Evolutionary conservation across 371 early-diverging fungal species (phyloP).

Genomic region (Apophysomyces sp.): DNA sequence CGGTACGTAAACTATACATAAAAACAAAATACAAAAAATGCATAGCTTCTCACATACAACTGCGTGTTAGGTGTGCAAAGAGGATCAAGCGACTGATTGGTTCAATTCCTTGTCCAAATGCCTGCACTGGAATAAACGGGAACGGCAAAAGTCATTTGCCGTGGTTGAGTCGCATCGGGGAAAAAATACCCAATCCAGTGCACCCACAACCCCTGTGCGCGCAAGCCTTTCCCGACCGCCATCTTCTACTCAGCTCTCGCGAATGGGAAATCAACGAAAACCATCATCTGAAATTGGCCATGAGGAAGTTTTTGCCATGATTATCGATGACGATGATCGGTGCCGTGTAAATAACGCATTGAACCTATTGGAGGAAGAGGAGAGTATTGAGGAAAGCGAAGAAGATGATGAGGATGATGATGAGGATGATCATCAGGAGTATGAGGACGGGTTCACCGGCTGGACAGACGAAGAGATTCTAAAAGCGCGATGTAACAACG

Average conservation of each 20-base stretch:
- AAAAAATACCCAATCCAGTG: not conserved
- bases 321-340: conserved; percentile 32
- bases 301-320: conserved; percentile 48
- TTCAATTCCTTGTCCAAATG: conserved; percentile 79
- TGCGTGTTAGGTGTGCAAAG: conserved; percentile 61
- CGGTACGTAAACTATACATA: conserved; percentile 43
- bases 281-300: conserved; percentile 22
- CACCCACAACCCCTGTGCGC: not conserved
- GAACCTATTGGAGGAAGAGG: conserved; percentile 7
- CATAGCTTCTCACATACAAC: no score
- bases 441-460: conserved; percentile 30
- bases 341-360: no score
- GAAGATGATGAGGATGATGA: conserved; percentile 21
- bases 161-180: conserved; percentile 39
- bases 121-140: conserved; percentile 83
- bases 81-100: conserved; percentile 81
- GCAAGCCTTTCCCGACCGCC: not conserved
- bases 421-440: conserved; percentile 13
- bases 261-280: not conserved
- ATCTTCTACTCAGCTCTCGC: conserved; percentile 1
- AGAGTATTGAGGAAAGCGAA: conserved; percentile 14
- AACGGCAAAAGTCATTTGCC: conserved; percentile 68
- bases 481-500: conserved; percentile 17
- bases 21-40: no score
- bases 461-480: conserved; percentile 51